Evolutionary conservation across 306 rosid genomes (phyloP).

Genomic region (Corylus heterophylla): DNA sequence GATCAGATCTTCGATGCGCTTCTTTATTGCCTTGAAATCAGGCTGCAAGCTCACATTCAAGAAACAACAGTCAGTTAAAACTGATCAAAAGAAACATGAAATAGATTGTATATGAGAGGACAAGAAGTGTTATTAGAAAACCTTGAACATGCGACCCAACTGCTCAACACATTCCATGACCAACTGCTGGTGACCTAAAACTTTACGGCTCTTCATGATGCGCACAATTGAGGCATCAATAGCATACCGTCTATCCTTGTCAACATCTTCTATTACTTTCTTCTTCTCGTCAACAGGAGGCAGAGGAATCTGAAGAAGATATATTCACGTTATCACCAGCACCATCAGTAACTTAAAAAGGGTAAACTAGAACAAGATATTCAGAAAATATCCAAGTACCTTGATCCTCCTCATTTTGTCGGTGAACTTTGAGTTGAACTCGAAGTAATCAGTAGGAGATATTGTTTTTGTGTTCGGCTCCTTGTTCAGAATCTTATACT

Average conservation of each 20-base stretch:
- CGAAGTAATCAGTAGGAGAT: slow-evolving; percentile 55
- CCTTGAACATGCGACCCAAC: slow-evolving; percentile 86
- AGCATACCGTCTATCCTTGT: slow-evolving; percentile 83
- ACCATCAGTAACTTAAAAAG: slow-evolving; percentile 43
- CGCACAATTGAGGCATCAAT: slow-evolving; percentile 88
- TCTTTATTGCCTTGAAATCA: slow-evolving; percentile 87
- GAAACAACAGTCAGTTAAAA: not conserved
- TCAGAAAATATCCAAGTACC: slow-evolving; percentile 35
- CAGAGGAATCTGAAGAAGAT: slow-evolving; percentile 60
- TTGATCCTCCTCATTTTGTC: slow-evolving; percentile 84
- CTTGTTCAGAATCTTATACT: slow-evolving; percentile 72
- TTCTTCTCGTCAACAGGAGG: slow-evolving; percentile 84
- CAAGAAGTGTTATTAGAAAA: slow-evolving; percentile 17
- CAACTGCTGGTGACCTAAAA: slow-evolving; percentile 64
- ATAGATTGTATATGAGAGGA: not conserved
- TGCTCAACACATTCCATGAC: slow-evolving; percentile 81
- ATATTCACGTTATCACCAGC: not conserved
- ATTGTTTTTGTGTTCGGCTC: slow-evolving; percentile 65
- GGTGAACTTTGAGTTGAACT: slow-evolving; percentile 75
- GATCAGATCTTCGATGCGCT: slow-evolving; percentile 94
- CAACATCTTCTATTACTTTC: slow-evolving; percentile 79
- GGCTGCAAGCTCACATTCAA: slow-evolving; percentile 52
- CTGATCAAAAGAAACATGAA: slow-evolving; percentile 1
- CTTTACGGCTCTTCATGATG: slow-evolving; percentile 82
- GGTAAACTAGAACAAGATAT: not conserved